These are phyloP conservation scores for Calonectria ilicicola DNA, from an alignment of 2,329 filamentous ascomycete genomes.

Conservation along the genomic window DNA sequence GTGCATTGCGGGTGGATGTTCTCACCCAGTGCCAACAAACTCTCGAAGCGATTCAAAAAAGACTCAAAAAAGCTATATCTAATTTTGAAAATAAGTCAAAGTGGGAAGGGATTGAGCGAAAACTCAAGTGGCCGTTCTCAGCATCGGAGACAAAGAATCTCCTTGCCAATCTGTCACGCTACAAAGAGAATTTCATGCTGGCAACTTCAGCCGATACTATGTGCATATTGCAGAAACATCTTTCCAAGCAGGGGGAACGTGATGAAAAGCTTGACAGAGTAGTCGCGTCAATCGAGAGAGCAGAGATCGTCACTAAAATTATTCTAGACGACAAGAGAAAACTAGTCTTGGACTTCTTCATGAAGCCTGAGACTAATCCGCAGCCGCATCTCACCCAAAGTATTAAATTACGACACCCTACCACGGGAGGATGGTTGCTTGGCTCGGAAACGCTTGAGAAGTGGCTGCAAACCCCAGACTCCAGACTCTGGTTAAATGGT, in stretches of 20 bases:
- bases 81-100: background rate
- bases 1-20: background rate
- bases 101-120: background rate
- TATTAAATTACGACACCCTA: conserved; percentile 16
- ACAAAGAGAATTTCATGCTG: conserved; percentile 23
- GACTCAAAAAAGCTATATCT: background rate
- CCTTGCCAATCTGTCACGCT: conserved; percentile 19
- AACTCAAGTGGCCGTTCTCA: conserved; percentile 33
- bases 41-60: background rate
- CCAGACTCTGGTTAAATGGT: conserved; percentile 23
- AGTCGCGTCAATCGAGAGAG: background rate
- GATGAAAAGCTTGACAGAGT: background rate
- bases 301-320: conserved; percentile 23
- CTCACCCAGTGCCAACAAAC: conserved; percentile 13
- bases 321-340: background rate
- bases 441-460: background rate
- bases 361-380: background rate
- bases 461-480: conserved; percentile 16
- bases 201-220: conserved; percentile 23
- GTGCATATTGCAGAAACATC: conserved; percentile 4
- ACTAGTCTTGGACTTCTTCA: conserved; percentile 6
- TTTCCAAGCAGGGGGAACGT: background rate
- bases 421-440: conserved; percentile 21
- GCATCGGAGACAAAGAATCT: conserved; percentile 13
- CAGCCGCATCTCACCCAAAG: background rate